These are phyloP conservation scores for Auriscalpium vulgare DNA, from an alignment of 768 basidiomycete species.

Conservation along the genomic window DNA sequence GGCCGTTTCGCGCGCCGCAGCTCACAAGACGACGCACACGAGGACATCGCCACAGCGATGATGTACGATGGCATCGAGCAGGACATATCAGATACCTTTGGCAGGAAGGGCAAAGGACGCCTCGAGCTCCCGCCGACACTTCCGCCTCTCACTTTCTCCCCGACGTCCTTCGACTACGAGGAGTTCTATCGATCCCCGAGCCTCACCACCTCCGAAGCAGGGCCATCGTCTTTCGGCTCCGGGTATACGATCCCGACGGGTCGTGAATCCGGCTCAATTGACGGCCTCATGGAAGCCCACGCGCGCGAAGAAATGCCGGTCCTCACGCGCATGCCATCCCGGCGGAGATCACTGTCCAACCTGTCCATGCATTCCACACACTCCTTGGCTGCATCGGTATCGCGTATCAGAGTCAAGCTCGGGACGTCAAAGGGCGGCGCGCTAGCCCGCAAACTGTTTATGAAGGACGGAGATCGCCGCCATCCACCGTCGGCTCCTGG, in stretches of 20 bases:
- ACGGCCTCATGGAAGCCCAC: neutral
- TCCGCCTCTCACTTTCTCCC: conserved; percentile 57
- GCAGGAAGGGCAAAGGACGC: conserved; percentile 47
- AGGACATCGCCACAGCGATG: neutral
- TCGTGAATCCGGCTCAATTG: neutral
- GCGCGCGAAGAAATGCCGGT: neutral
- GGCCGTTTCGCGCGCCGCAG: neutral
- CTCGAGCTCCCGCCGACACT: conserved; percentile 43
- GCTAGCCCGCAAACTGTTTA: conserved; percentile 49
- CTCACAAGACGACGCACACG: neutral
- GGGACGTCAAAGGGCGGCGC: conserved; percentile 36
- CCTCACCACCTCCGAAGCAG: conserved; percentile 15
- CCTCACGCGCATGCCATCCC: conserved; percentile 28
- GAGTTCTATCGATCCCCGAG: conserved; percentile 32
- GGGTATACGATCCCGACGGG: neutral
- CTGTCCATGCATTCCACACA: conserved; percentile 37
- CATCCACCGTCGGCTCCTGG: conserved; percentile 13
- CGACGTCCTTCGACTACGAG: conserved; percentile 41
- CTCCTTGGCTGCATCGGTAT: conserved; percentile 38
- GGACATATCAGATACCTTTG: neutral
- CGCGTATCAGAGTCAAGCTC: conserved; percentile 40
- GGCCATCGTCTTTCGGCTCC: conserved; percentile 28
- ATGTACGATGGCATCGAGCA: conserved; percentile 9
- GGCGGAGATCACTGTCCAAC: conserved; percentile 51
- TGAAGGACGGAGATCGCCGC: conserved; percentile 29